Evolutionary conservation across 2,329 filamentous ascomycete species (phyloP).

Genomic region (Fulvia fulva): DNA sequence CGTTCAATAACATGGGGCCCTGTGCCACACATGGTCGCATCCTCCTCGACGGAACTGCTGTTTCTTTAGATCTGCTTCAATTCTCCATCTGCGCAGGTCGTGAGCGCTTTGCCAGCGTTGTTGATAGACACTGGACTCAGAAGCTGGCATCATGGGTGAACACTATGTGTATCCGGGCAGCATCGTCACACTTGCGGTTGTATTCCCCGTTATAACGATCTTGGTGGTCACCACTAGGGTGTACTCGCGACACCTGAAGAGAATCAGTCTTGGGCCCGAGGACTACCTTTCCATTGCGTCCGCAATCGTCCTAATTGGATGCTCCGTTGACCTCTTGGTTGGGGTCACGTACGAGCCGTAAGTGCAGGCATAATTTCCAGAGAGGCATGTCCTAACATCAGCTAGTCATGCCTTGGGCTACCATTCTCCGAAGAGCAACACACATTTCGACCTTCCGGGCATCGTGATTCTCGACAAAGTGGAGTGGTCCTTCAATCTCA

Average conservation of each 20-base stretch:
- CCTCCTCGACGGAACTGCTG: not conserved
- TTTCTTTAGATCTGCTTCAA: not conserved
- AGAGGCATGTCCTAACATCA: not conserved
- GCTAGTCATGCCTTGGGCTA: not conserved
- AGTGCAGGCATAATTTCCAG: not conserved
- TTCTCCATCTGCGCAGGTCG: not conserved
- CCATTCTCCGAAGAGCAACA: not conserved
- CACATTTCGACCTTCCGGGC: not conserved
- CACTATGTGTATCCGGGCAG: not conserved
- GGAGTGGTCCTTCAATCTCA: not conserved
- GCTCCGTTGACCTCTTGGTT: not conserved
- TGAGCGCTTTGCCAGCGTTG: not conserved
- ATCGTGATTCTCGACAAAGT: not conserved
- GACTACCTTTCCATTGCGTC: not conserved
- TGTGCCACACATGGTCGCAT: not conserved
- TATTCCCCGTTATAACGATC: not conserved
- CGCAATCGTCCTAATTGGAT: not conserved
- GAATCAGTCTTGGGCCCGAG: not conserved
- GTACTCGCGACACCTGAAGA: not conserved
- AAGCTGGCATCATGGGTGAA: not conserved
- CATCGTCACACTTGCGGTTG: not conserved
- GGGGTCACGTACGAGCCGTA: not conserved
- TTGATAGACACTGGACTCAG: not conserved
- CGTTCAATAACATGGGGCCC: not conserved
- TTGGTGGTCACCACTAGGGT: not conserved